Evolutionary conservation across 352 stramenopile species (phyloP), one percentile per base, ranked within the genome.

Genomic region (Bremia lactucae): DNA sequence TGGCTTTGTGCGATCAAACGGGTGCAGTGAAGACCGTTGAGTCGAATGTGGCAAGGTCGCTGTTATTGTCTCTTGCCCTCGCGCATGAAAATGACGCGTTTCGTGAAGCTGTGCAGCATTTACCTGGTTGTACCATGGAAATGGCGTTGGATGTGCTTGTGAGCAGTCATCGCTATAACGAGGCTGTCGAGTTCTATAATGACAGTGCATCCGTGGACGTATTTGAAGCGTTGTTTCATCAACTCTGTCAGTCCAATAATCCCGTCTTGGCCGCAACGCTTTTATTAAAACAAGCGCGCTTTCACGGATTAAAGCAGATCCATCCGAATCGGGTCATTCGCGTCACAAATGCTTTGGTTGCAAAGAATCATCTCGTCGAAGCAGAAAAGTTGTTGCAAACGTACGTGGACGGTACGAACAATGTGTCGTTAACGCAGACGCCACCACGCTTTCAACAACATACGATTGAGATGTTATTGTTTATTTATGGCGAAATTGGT

Each of bases 381-480:
- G 58, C 67, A 1, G 59, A 69, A 6, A 63, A 78, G 42, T 52
- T 87, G 18, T 57, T 87, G 31, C 39, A 65, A 11, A 42, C 85
- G 14, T 81, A 74, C 46, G 36, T 63, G 36, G 48, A 62, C 21
- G 55, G 59, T n/a, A 50, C 37, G 8, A 36, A 51, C 14, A 59
- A 66, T n/a, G 37, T 77, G 8, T 48, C 62, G 6, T 52, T 84
- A 16, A 65, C 62, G 31, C 66, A 83, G 18, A 69, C 75, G 50
- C 70, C 68, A 31, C 42, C 58, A 15, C 66, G 57, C 46, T 74
- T 80, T 47, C 74, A 87, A 54, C 59, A 73, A 11, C 65, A 87
- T 18, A 62, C 68, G 15, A 61, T 83, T 42, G 72, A 87, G 63
- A 72, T 79, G 72, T 43, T 80, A 55, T 62, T 87, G 5, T 80